Conservation (phyloP, 176 grass and related monocot genomes). For the Ampelocalamus luodianensis region DNA sequence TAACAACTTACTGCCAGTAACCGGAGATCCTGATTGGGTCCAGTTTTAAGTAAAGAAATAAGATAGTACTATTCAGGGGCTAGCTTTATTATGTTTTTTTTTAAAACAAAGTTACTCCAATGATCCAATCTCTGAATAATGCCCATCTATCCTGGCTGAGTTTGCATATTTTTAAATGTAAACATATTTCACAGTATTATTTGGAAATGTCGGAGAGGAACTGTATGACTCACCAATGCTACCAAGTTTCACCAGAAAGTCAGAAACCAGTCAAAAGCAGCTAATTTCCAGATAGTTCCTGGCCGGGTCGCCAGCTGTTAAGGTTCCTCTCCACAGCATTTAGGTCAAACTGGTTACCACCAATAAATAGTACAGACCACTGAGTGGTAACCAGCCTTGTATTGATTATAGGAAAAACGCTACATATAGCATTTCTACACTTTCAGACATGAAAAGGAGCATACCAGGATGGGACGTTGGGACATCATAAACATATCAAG, state of each 20-base stretch:
- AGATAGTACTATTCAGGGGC: neutral
- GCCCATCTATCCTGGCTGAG: neutral
- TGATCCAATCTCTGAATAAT: neutral
- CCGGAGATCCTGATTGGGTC: neutral
- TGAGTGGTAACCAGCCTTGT: neutral
- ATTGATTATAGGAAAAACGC: constrained; percentile 1
- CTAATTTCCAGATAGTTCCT: constrained; percentile 1
- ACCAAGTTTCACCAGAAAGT: constrained; percentile 23
- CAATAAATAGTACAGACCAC: neutral
- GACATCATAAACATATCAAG: constrained; percentile 11
- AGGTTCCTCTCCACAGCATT: constrained; percentile 30
- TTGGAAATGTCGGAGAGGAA: neutral
- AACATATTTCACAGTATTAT: neutral
- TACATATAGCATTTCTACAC: neutral
- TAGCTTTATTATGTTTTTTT: neutral
- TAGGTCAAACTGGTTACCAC: constrained; percentile 22
- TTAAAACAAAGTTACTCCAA: neutral
- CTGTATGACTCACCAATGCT: constrained; percentile 4
- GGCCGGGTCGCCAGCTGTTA: neutral
- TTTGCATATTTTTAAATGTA: neutral
- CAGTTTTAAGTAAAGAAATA: neutral
- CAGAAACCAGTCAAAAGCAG: constrained; percentile 17
- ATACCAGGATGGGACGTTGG: neutral
- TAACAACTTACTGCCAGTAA: neutral
- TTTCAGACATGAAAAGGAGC: constrained; percentile 29